Conservation (phyloP, 805 yeast genomes). For the Candida piceae region DNA sequence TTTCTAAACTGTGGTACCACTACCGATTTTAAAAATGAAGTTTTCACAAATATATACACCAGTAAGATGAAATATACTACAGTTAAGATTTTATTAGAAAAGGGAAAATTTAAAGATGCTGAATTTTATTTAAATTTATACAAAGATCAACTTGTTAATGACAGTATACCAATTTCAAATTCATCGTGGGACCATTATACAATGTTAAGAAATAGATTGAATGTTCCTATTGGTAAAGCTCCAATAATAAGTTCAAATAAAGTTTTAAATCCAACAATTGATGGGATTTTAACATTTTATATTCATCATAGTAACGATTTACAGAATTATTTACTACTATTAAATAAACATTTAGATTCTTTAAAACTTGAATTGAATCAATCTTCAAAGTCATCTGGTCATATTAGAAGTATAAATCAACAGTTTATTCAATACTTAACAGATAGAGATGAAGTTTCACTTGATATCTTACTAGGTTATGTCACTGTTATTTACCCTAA, state of each 20-base stretch:
- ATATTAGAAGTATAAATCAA: background rate
- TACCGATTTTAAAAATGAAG: background rate
- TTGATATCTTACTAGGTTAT: slow-evolving; percentile 1
- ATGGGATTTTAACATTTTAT: background rate
- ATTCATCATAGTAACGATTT: background rate
- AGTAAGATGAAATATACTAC: slow-evolving; percentile 15
- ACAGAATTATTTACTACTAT: slow-evolving; percentile 6
- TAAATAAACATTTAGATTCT: slow-evolving; percentile 7
- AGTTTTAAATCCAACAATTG: background rate
- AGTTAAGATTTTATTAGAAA: slow-evolving; percentile 14
- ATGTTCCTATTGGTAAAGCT: background rate
- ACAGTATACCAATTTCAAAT: background rate
- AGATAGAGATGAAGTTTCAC: background rate
- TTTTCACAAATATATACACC: slow-evolving; percentile 11
- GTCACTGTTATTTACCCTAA: slow-evolving; percentile 1
- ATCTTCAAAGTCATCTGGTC: background rate
- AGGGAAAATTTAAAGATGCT: slow-evolving; percentile 11
- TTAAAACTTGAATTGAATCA: background rate
- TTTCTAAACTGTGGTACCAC: slow-evolving; percentile 8
- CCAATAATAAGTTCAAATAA: background rate
- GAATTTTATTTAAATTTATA: slow-evolving; percentile 9
- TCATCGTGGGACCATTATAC: background rate
- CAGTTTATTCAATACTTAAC: slow-evolving; percentile 1
- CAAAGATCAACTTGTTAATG: slow-evolving; percentile 1
- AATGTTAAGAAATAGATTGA: background rate